These are phyloP conservation scores for Apiosordaria backusii DNA, from an alignment of 495 filamentous ascomycete species.

Conservation along the genomic window DNA sequence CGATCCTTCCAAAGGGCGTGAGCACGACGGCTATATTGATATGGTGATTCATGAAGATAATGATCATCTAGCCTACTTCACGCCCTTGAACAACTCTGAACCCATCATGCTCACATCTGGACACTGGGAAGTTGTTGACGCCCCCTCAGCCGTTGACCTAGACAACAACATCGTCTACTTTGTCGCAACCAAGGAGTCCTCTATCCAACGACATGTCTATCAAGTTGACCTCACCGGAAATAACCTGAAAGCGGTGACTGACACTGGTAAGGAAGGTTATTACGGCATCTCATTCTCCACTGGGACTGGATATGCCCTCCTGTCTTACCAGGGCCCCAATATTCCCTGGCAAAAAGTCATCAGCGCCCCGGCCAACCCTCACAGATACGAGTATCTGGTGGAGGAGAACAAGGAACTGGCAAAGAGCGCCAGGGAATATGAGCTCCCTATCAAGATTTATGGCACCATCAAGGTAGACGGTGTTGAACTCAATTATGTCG, in stretches of 20 bases:
- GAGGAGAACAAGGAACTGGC: constrained; percentile 73
- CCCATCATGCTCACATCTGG: constrained; percentile 85
- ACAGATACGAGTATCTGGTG: constrained; percentile 61
- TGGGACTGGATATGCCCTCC: constrained; percentile 71
- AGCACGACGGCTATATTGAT: constrained; percentile 87
- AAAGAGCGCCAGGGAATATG: constrained; percentile 65
- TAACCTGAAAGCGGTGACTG: constrained; percentile 64
- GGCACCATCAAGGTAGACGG: constrained; percentile 70
- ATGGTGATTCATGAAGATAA: constrained; percentile 81
- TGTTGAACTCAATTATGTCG: constrained; percentile 78
- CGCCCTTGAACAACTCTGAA: constrained; percentile 76
- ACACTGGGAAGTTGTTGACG: constrained; percentile 87
- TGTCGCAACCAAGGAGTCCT: constrained; percentile 77
- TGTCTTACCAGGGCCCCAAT: constrained; percentile 77
- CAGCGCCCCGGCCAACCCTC: constrained; percentile 67
- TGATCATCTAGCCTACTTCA: constrained; percentile 92
- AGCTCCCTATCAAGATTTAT: constrained; percentile 82
- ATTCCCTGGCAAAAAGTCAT: constrained; percentile 92
- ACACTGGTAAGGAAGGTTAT: constrained; percentile 75
- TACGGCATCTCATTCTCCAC: constrained; percentile 84
- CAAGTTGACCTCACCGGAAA: constrained; percentile 78
- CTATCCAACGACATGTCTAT: constrained; percentile 88
- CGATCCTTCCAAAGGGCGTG: constrained; percentile 70
- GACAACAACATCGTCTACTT: constrained; percentile 85
- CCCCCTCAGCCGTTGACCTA: constrained; percentile 85